Percentiles rank a stretch among this genome's conserved stretches.
phyloP scores from a whole-genome alignment of 1,284 basidiomycete genomes.

The Hemileia vastatrix region DNA sequence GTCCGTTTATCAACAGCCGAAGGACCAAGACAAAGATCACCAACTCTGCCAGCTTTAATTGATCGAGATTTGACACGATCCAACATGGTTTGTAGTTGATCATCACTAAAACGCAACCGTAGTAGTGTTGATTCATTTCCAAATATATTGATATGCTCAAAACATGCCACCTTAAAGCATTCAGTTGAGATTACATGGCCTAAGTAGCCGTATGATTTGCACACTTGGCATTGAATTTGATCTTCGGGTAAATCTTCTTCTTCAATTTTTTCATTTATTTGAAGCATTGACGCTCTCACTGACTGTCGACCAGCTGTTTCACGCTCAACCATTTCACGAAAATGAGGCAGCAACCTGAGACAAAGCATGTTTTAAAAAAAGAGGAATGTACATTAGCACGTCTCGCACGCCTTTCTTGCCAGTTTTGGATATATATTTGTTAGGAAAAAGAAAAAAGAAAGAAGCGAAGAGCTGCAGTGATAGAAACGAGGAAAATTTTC shows the following conservation, averaged over 20 bases:
- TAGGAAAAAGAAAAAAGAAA: neutral
- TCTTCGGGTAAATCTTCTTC: constrained; percentile 67
- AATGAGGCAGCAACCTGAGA: constrained; percentile 56
- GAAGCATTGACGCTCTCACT: constrained; percentile 36
- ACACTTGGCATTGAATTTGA: constrained; percentile 85
- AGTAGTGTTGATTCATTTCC: constrained; percentile 44
- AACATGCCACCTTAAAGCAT: constrained; percentile 53
- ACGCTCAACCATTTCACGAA: constrained; percentile 78
- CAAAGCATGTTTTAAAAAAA: neutral
- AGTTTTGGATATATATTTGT: no score
- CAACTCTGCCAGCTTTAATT: constrained; percentile 18
- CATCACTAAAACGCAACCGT: constrained; percentile 71
- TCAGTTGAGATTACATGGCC: constrained; percentile 49
- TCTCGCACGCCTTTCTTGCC: no score
- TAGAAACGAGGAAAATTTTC: neutral
- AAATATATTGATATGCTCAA: constrained; percentile 57
- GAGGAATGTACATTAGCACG: no score
- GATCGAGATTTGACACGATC: constrained; percentile 21
- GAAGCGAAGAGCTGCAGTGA: neutral
- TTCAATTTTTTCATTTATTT: constrained; percentile 61
- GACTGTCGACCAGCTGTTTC: constrained; percentile 61
- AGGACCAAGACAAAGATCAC: constrained; percentile 11
- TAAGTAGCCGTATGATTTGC: constrained; percentile 92
- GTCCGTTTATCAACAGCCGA: constrained; percentile 23
- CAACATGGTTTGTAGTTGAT: constrained; percentile 51